Percentiles rank a stretch among this genome's conserved stretches.
phyloP scores from a whole-genome alignment of 192 early-diverging fungal species.

The Gamsiella multidivaricata region DNA sequence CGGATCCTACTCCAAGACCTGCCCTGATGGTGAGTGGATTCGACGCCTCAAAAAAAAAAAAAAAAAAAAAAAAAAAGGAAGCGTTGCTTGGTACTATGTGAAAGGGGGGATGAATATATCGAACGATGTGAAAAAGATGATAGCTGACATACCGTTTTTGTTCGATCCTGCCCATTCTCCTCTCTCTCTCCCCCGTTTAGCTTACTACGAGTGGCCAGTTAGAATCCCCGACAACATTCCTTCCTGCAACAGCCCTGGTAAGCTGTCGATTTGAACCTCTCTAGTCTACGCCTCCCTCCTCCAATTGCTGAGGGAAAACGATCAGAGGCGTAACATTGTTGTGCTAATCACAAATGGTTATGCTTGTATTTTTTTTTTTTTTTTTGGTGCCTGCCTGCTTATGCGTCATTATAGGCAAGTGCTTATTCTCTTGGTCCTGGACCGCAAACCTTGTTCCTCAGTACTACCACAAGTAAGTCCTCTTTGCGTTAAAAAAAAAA shows the following conservation, averaged over 20 bases:
- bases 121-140: too few relatives aligned
- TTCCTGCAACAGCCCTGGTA: conserved; percentile 33
- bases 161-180: background rate
- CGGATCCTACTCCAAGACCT: conserved; percentile 53
- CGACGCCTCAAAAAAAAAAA: background rate
- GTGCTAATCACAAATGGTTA: too few relatives aligned
- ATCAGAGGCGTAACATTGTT: too few relatives aligned
- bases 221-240: conserved; percentile 50
- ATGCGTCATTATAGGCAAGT: conserved; percentile 14
- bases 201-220: conserved; percentile 42
- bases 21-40: conserved; percentile 52
- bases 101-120: too few relatives aligned
- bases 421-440: conserved; percentile 37
- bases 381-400: background rate
- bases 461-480: conserved; percentile 45
- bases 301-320: too few relatives aligned
- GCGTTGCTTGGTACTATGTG: background rate
- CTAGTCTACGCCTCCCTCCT: too few relatives aligned
- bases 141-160: too few relatives aligned
- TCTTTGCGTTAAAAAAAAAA: too few relatives aligned
- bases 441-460: conserved; percentile 31
- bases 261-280: too few relatives aligned
- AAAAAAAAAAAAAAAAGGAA: conserved; percentile 3
- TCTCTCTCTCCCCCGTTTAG: background rate
- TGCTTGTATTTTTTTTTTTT: background rate